A percentile compares a stretch with the other conserved stretches of the same genome.
These are phyloP conservation scores for Meredithiella fracta DNA, from an alignment of 2,329 filamentous ascomycete species.

Conservation along the genomic window DNA sequence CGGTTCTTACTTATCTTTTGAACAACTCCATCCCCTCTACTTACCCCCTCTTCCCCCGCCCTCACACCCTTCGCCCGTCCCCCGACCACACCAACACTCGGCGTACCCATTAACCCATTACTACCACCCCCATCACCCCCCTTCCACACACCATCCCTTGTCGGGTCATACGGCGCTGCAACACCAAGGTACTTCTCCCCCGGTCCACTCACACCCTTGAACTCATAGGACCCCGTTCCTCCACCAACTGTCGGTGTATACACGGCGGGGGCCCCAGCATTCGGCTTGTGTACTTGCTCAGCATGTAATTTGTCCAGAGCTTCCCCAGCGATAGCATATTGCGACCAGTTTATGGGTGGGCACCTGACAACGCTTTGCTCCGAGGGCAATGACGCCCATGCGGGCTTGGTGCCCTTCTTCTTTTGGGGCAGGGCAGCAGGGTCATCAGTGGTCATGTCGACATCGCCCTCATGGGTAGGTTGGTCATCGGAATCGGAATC, in stretches of 20 bases:
- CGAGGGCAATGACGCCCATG: constrained; percentile 52
- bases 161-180: constrained; percentile 40
- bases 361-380: constrained; percentile 72
- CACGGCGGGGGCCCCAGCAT: constrained; percentile 34
- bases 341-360: constrained; percentile 85
- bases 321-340: constrained; percentile 68
- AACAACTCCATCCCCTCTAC: too few relatives aligned
- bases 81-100: not conserved
- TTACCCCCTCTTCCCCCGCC: not conserved
- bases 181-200: constrained; percentile 31
- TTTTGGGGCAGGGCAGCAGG: constrained; percentile 8
- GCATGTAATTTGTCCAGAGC: constrained; percentile 70
- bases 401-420: constrained; percentile 17
- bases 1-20: too few relatives aligned
- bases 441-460: not conserved
- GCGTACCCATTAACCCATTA: too few relatives aligned
- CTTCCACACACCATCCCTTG: constrained; percentile 23
- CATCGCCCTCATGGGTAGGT: constrained; percentile 17
- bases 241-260: constrained; percentile 18
- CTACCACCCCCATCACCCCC: too few relatives aligned
- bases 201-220: constrained; percentile 24
- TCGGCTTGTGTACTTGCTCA: constrained; percentile 55
- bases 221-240: constrained; percentile 28
- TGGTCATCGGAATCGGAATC: constrained; percentile 19
- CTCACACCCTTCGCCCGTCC: constrained; percentile 7